phyloP scores from a whole-genome alignment of 495 filamentous ascomycete genomes.

The Trichoderma virens region DNA sequence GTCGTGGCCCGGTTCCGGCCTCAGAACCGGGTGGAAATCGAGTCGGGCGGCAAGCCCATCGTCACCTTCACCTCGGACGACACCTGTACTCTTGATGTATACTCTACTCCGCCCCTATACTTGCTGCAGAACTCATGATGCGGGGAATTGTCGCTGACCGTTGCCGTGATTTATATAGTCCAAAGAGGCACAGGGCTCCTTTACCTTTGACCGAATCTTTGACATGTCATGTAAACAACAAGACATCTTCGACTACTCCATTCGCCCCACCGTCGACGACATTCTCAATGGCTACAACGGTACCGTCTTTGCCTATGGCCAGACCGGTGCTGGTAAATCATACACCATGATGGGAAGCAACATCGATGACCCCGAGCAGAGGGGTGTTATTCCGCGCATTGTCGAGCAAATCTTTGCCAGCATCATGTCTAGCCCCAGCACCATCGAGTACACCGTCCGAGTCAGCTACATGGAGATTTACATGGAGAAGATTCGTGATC shows the following conservation, averaged over 20 bases:
- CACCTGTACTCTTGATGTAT: conserved; percentile 78
- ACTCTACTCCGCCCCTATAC: conserved; percentile 5
- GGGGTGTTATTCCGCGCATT: conserved; percentile 94
- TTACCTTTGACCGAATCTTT: conserved; percentile 97
- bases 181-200: conserved; percentile 70
- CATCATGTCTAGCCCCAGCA: conserved; percentile 81
- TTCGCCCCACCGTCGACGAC: conserved; percentile 91
- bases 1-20: conserved; percentile 97
- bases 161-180: conserved; percentile 46
- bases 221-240: conserved; percentile 78
- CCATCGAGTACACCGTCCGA: conserved; percentile 94
- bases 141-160: background rate
- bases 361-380: conserved; percentile 82
- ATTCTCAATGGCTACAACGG: conserved; percentile 99
- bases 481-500: conserved; percentile 96
- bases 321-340: conserved; percentile 97
- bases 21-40: conserved; percentile 87
- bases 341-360: conserved; percentile 99
- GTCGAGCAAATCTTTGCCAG: conserved; percentile 96
- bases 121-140: background rate
- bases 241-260: conserved; percentile 97
- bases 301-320: conserved; percentile 97
- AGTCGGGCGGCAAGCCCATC: conserved; percentile 83
- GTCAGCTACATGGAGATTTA: conserved; percentile 99
- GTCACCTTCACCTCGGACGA: conserved; percentile 83